Evolutionary conservation across 768 basidiomycete genomes (phyloP).

Genomic region (Naganishia randhawae): DNA sequence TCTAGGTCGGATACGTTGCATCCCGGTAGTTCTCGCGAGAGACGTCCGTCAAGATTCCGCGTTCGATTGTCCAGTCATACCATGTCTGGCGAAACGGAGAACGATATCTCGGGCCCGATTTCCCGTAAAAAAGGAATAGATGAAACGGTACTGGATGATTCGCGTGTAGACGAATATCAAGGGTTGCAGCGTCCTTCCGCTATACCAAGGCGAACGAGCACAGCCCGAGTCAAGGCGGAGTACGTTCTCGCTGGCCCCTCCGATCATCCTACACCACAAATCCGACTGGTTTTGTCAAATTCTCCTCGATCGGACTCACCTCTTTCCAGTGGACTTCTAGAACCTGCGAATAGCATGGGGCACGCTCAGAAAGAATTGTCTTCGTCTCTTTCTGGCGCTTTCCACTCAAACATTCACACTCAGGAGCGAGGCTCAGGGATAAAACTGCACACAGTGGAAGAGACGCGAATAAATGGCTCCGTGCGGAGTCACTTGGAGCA

Average conservation of each 20-base stretch:
- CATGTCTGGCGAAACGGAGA: neutral
- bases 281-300: conserved; percentile 46
- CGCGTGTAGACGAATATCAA: conserved; percentile 18
- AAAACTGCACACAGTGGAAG: conserved; percentile 4
- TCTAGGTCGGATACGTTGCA: neutral
- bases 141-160: conserved; percentile 9
- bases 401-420: neutral
- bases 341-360: neutral
- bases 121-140: conserved; percentile 17
- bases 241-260: conserved; percentile 51
- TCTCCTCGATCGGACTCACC: conserved; percentile 29
- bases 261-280: conserved; percentile 49
- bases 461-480: conserved; percentile 16
- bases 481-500: neutral
- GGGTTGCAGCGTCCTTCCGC: conserved; percentile 6
- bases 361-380: neutral
- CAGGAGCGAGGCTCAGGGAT: neutral
- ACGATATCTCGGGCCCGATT: neutral
- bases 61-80: conserved; percentile 18
- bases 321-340: neutral
- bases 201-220: conserved; percentile 12
- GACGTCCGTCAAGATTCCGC: conserved; percentile 34
- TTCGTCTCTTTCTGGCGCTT: neutral
- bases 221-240: conserved; percentile 50
- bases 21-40: neutral